Evolutionary conservation across 257 asterid species (phyloP).

Genomic region (Penstemon barbatus): DNA sequence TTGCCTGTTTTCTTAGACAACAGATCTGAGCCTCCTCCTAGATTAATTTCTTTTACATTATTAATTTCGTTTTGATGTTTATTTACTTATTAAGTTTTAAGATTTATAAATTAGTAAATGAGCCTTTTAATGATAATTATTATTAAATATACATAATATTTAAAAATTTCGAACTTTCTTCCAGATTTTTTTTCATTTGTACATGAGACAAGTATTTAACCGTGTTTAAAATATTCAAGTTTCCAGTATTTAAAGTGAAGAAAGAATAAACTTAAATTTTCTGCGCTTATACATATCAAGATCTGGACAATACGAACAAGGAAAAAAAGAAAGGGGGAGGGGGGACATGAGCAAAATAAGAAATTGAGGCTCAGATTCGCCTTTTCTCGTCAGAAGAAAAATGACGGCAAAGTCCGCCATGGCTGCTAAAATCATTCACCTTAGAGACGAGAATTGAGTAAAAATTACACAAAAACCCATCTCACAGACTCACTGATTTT

Average conservation of each 20-base stretch:
- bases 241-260: neutral
- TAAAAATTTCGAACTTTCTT: too few species aligned
- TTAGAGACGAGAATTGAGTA: neutral
- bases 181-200: too few species aligned
- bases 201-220: too few species aligned
- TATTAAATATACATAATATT: too few species aligned
- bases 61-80: too few species aligned
- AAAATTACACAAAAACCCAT: neutral
- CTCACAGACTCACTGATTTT: constrained; percentile 25
- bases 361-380: constrained; percentile 32
- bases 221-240: too few species aligned
- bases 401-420: constrained; percentile 28
- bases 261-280: neutral
- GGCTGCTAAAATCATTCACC: constrained; percentile 40
- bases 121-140: too few species aligned
- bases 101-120: too few species aligned
- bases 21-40: too few species aligned
- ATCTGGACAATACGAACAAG: neutral
- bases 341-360: neutral
- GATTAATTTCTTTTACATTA: too few species aligned
- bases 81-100: too few species aligned
- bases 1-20: neutral
- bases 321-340: neutral
- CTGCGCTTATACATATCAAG: neutral
- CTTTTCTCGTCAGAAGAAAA: constrained; percentile 15